Conservation (phyloP, 2,329 filamentous ascomycete genomes). For the Talaromyces sp. region DNA sequence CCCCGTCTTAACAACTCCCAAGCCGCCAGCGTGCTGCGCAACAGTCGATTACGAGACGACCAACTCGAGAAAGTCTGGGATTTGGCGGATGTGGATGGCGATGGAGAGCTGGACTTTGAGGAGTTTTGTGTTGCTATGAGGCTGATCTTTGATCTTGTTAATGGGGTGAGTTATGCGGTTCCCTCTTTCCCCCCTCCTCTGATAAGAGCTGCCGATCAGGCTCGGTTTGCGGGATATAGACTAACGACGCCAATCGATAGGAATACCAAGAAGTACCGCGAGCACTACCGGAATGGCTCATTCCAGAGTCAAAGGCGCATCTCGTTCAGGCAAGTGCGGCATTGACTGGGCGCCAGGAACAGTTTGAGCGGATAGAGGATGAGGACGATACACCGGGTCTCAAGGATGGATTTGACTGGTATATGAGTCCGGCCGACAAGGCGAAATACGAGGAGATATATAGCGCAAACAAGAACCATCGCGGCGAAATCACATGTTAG, state of each 20-base stretch:
- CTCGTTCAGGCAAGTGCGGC: constrained; percentile 79
- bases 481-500: constrained; percentile 77
- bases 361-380: constrained; percentile 78
- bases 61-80: constrained; percentile 99
- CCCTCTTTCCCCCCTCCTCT: background rate
- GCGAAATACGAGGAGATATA: constrained; percentile 97
- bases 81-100: constrained; percentile 91
- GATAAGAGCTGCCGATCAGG: background rate
- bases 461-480: constrained; percentile 79
- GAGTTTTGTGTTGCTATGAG: constrained; percentile 99
- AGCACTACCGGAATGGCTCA: constrained; percentile 87
- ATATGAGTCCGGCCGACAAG: constrained; percentile 91
- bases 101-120: constrained; percentile 97
- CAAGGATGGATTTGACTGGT: constrained; percentile 98
- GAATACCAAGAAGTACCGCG: constrained; percentile 87
- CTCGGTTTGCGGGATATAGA: background rate
- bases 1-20: constrained; percentile 65
- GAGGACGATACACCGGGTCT: constrained; percentile 76
- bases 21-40: constrained; percentile 68
- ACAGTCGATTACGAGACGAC: constrained; percentile 67
- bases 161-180: constrained; percentile 62
- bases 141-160: constrained; percentile 93
- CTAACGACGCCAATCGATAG: constrained; percentile 42
- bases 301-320: constrained; percentile 91
- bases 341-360: constrained; percentile 70